These are phyloP conservation scores for Rhododendron griersonianum DNA, from an alignment of 148 eudicot species.

Conservation along the genomic window DNA sequence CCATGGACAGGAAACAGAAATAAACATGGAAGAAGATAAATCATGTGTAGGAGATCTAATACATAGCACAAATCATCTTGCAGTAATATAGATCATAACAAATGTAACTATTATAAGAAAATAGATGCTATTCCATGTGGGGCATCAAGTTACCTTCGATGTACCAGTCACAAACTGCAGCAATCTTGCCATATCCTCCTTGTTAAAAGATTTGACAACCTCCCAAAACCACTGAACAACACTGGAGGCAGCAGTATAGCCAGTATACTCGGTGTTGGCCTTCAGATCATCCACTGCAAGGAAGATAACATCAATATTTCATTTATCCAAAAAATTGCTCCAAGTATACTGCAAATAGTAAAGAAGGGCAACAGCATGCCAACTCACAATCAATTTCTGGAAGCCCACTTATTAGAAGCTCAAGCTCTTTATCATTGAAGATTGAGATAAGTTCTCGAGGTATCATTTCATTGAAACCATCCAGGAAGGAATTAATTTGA, in stretches of 20 bases:
- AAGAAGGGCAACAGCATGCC: slow-evolving; percentile 8
- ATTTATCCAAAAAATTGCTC: background rate
- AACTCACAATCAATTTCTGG: slow-evolving; percentile 95
- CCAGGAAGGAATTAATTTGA: slow-evolving; percentile 90
- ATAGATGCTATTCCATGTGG: background rate
- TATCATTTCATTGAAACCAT: slow-evolving; percentile 86
- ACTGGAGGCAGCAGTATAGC: slow-evolving; percentile 69
- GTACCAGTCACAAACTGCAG: slow-evolving; percentile 98
- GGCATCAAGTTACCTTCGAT: slow-evolving; percentile 62
- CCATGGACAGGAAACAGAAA: background rate
- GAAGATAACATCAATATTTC: slow-evolving; percentile 13
- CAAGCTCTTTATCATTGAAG: slow-evolving; percentile 96
- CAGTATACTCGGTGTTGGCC: slow-evolving; percentile 91
- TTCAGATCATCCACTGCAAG: slow-evolving; percentile 92
- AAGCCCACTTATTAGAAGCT: slow-evolving; percentile 95
- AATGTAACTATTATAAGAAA: background rate
- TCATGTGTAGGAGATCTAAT: background rate
- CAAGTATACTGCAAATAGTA: background rate
- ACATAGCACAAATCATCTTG: background rate
- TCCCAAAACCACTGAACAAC: slow-evolving; percentile 99
- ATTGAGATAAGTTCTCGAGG: slow-evolving; percentile 87
- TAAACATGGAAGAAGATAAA: background rate
- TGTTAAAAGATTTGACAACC: slow-evolving; percentile 74
- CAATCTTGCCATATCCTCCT: slow-evolving; percentile 94
- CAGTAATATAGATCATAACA: background rate